phyloP scores from a whole-genome alignment of 768 basidiomycete genomes.

The Tulasnella sp. region DNA sequence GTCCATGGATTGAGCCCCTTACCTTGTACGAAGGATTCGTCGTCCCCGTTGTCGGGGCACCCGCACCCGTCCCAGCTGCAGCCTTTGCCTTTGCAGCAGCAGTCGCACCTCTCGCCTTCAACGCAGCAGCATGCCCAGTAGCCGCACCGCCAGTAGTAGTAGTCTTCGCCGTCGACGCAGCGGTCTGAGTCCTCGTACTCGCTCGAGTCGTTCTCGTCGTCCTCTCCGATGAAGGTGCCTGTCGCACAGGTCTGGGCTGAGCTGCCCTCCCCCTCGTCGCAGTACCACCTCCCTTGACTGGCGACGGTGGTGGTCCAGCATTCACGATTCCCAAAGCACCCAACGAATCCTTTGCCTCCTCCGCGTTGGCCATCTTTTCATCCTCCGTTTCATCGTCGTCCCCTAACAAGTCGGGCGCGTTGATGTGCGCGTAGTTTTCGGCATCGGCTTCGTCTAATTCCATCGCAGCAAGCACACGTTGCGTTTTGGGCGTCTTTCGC shows the following conservation, averaged over 20 bases:
- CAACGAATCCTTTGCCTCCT: slow-evolving; percentile 12
- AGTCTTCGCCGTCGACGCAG: slow-evolving; percentile 23
- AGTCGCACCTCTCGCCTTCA: slow-evolving; percentile 35
- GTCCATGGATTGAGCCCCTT: not conserved
- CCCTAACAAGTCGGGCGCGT: not conserved
- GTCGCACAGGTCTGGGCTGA: slow-evolving; percentile 19
- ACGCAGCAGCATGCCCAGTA: slow-evolving; percentile 36
- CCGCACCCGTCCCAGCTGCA: slow-evolving; percentile 8
- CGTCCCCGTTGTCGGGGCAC: slow-evolving; percentile 1
- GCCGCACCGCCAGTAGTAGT: not conserved
- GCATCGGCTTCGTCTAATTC: slow-evolving; percentile 32
- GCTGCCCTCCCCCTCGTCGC: slow-evolving; percentile 11
- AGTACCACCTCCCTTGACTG: slow-evolving; percentile 4
- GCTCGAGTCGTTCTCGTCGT: slow-evolving; percentile 67
- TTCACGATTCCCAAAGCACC: slow-evolving; percentile 1
- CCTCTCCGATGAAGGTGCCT: slow-evolving; percentile 47
- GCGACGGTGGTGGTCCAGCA: slow-evolving; percentile 2
- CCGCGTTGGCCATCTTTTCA: slow-evolving; percentile 7
- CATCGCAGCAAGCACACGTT: slow-evolving; percentile 37
- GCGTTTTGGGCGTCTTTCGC: slow-evolving; percentile 76
- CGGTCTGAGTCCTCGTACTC: slow-evolving; percentile 28
- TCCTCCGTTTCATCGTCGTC: slow-evolving; percentile 13
- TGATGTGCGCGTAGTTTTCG: not conserved
- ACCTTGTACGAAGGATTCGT: slow-evolving; percentile 11
- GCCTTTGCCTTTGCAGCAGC: slow-evolving; percentile 49